phyloP scores from a whole-genome alignment of 768 basidiomycete species.

The Lactarius psammicola region DNA sequence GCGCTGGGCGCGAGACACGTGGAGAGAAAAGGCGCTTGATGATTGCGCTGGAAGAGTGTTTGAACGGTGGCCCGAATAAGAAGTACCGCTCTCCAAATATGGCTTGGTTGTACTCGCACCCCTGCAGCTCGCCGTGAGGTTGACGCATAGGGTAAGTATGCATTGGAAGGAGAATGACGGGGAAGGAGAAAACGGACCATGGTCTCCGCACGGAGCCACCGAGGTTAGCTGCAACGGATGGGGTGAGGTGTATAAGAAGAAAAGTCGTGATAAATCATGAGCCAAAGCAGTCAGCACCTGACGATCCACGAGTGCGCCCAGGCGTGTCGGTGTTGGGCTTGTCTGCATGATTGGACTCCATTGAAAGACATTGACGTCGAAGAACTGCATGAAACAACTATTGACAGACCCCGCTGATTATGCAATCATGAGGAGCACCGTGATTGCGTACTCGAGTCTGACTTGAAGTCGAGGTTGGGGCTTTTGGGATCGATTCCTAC shows the following conservation, averaged over 20 bases:
- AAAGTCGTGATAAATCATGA: conserved; percentile 76
- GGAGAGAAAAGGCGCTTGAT: conserved; percentile 56
- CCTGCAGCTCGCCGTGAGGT: conserved; percentile 65
- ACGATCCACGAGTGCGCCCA: conserved; percentile 17
- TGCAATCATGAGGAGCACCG: too few relatives aligned
- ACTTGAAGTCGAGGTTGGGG: not conserved
- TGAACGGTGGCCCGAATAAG: conserved; percentile 60
- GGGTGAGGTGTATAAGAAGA: conserved; percentile 73
- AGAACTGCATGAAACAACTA: conserved; percentile 7
- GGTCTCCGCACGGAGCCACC: conserved; percentile 59
- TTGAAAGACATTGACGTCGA: not conserved
- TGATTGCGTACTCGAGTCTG: not conserved
- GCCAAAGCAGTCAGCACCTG: conserved; percentile 54
- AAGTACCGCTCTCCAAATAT: conserved; percentile 64
- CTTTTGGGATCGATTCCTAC: too few relatives aligned
- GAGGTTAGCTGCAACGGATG: conserved; percentile 66
- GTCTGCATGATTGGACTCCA: not conserved
- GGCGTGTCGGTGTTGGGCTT: not conserved
- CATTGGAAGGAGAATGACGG: not conserved
- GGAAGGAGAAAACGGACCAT: conserved; percentile 57
- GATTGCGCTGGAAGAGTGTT: conserved; percentile 61
- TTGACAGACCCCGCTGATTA: not conserved
- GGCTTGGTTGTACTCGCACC: conserved; percentile 85
- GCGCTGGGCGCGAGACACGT: conserved; percentile 38
- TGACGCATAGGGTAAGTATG: not conserved